Evolutionary conservation across 2,329 filamentous ascomycete species (phyloP).

Genomic region (Diaporthe aspalathi): DNA sequence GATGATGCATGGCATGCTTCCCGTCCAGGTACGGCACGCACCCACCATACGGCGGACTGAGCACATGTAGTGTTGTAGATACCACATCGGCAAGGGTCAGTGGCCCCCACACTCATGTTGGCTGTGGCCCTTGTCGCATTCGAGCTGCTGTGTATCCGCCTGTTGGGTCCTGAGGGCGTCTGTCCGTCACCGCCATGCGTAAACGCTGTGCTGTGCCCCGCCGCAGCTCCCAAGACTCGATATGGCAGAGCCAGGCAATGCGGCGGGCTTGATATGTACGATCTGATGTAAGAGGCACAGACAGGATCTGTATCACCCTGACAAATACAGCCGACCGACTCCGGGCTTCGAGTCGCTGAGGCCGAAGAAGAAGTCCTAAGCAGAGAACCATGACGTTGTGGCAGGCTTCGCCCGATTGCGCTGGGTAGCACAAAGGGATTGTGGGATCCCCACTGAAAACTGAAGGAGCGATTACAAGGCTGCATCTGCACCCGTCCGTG

Average conservation of each 20-base stretch:
- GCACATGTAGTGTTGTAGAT: not conserved
- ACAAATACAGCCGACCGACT: not conserved
- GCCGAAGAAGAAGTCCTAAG: not conserved
- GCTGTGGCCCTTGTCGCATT: not conserved
- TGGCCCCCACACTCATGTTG: constrained; percentile 17
- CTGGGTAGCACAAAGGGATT: constrained; percentile 16
- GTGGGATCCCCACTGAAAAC: not conserved
- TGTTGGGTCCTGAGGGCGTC: not conserved
- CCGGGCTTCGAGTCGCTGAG: not conserved
- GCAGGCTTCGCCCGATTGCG: not conserved
- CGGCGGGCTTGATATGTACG: not conserved
- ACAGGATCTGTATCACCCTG: constrained; percentile 19
- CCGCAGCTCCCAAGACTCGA: not conserved
- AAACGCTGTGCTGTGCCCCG: not conserved
- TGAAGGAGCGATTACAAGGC: constrained; percentile 25
- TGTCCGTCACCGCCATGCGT: not conserved
- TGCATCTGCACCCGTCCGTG: constrained; percentile 26
- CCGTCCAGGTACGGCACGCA: not conserved
- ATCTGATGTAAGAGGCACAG: constrained; percentile 16
- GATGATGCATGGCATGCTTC: not conserved
- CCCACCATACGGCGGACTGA: not conserved
- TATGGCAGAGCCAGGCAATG: not conserved
- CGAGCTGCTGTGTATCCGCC: not conserved
- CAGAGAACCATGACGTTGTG: constrained; percentile 22
- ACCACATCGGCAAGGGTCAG: not conserved